Conservation (phyloP, 441 rosid genomes). For the Bocquillonia castaneifolia region DNA sequence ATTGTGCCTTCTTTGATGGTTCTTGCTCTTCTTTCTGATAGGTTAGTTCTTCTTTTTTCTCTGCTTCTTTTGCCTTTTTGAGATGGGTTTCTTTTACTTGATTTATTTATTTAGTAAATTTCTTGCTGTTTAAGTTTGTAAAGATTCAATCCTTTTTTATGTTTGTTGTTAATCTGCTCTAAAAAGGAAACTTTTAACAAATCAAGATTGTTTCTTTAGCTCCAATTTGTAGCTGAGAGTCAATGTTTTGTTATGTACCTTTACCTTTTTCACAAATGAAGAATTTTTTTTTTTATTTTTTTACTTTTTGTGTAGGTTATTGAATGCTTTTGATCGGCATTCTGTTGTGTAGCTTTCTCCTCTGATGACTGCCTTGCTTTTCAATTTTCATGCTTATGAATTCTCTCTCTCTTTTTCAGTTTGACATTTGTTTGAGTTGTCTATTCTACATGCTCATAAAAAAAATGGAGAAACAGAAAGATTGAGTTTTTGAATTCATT, state of each 20-base stretch:
- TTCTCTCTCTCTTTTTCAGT: conserved; percentile 5
- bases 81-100: conserved; percentile 6
- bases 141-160: neutral
- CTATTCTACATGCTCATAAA: conserved; percentile 9
- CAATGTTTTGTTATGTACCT: conserved; percentile 9
- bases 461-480: neutral
- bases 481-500: neutral
- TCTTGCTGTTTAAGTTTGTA: neutral
- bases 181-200: conserved; percentile 5
- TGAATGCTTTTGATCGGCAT: neutral
- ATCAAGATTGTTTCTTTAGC: neutral
- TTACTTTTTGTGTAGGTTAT: neutral
- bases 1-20: conserved; percentile 68
- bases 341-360: conserved; percentile 8
- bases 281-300: neutral
- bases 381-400: neutral
- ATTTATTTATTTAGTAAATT: neutral
- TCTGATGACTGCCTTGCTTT: conserved; percentile 2
- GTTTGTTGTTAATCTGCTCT: neutral
- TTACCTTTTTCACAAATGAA: neutral
- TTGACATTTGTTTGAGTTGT: conserved; percentile 15
- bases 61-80: neutral
- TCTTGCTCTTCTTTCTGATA: conserved; percentile 75
- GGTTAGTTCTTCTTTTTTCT: conserved; percentile 16
- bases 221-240: conserved; percentile 2